These are phyloP conservation scores for Mycena chlorophos DNA, from an alignment of 768 basidiomycete genomes.

Conservation along the genomic window DNA sequence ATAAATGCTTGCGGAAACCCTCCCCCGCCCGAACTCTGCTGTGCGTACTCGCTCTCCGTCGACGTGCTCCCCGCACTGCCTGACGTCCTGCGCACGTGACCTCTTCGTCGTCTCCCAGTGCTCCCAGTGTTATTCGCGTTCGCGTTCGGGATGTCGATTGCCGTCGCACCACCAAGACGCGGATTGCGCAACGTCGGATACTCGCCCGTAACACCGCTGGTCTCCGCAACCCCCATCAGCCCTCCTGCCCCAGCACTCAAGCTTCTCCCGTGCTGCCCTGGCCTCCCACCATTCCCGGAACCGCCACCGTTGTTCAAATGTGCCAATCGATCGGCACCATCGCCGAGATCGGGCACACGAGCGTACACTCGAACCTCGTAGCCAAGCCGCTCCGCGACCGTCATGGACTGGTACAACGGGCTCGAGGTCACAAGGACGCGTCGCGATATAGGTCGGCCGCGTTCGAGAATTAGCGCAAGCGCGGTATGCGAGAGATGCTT, in stretches of 20 bases:
- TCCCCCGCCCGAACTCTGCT: constrained; percentile 28
- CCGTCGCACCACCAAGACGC: neutral
- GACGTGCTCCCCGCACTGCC: constrained; percentile 35
- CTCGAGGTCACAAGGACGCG: constrained; percentile 80
- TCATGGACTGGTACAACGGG: constrained; percentile 82
- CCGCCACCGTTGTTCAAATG: constrained; percentile 26
- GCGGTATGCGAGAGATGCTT: constrained; percentile 75
- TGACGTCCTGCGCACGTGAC: constrained; percentile 32
- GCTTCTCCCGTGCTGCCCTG: constrained; percentile 24
- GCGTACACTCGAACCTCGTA: constrained; percentile 73
- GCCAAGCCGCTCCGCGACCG: constrained; percentile 66
- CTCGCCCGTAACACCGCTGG: constrained; percentile 3
- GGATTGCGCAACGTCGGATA: constrained; percentile 12
- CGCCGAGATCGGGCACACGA: constrained; percentile 68
- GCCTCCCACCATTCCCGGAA: too few species aligned
- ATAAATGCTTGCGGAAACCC: constrained; percentile 29
- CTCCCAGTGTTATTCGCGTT: too few species aligned
- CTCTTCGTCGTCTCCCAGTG: constrained; percentile 15
- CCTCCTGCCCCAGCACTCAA: constrained; percentile 25
- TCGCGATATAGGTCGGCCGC: constrained; percentile 73
- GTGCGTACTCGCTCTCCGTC: constrained; percentile 26
- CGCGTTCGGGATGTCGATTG: neutral
- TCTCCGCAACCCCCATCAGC: constrained; percentile 9
- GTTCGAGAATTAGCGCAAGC: constrained; percentile 75
- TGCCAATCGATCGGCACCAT: constrained; percentile 56